Conservation (phyloP, 768 basidiomycete genomes). For the Astraeus odoratus region DNA sequence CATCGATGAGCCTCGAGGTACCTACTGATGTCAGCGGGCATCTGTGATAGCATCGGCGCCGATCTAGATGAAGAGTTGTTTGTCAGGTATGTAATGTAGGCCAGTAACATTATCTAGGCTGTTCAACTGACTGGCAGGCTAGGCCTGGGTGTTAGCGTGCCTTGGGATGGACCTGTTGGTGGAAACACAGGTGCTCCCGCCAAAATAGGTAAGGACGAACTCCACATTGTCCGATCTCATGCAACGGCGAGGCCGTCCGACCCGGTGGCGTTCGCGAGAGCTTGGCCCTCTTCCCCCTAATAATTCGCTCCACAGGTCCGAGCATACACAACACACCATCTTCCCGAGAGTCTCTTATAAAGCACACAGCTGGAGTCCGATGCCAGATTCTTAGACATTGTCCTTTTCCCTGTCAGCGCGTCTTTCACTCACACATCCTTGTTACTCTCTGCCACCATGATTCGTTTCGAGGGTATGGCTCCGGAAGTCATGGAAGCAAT, state of each 20-base stretch:
- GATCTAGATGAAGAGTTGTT: neutral
- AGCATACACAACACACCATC: too few relatives aligned
- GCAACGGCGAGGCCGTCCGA: constrained; percentile 38
- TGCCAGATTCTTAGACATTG: constrained; percentile 6
- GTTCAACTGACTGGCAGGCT: neutral
- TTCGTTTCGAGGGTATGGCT: constrained; percentile 69
- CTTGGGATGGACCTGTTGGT: neutral
- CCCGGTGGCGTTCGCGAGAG: too few relatives aligned
- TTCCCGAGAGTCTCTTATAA: too few relatives aligned
- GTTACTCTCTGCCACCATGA: constrained; percentile 39
- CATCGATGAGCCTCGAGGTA: neutral
- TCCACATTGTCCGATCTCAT: constrained; percentile 30
- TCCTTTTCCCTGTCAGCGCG: constrained; percentile 1
- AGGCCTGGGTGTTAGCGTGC: neutral
- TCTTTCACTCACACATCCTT: neutral
- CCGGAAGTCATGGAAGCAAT: constrained; percentile 76
- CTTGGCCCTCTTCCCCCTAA: constrained; percentile 38
- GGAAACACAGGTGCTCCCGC: neutral
- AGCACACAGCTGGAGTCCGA: too few relatives aligned
- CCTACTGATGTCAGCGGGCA: constrained; percentile 1
- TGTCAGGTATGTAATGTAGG: constrained; percentile 34
- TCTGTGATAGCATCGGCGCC: neutral
- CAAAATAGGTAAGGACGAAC: constrained; percentile 1
- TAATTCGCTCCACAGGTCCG: neutral
- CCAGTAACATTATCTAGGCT: constrained; percentile 10